Evolutionary conservation across 495 filamentous ascomycete genomes (phyloP).

Genomic region (Apiosordaria backusii): DNA sequence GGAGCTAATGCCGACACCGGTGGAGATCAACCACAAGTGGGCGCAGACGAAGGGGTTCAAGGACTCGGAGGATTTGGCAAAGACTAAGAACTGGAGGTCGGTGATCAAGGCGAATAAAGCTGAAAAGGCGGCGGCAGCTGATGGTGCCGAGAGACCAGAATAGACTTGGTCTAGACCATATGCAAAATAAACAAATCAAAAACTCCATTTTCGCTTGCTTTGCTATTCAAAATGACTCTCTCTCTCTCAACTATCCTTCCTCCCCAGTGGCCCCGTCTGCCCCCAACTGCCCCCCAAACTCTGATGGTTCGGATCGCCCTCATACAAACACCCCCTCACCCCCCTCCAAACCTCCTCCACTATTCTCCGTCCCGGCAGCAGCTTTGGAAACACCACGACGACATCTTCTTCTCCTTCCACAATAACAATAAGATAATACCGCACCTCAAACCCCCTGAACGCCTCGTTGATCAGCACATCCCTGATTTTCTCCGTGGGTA

Average conservation of each 20-base stretch:
- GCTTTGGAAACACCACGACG: constrained; percentile 86
- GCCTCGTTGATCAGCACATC: constrained; percentile 96
- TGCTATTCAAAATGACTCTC: not conserved
- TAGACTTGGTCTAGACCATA: not conserved
- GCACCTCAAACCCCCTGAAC: constrained; percentile 87
- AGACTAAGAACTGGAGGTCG: constrained; percentile 35
- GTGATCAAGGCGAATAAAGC: constrained; percentile 29
- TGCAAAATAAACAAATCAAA: not conserved
- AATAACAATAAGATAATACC: constrained; percentile 84
- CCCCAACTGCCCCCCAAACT: constrained; percentile 12
- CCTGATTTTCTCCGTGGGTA: constrained; percentile 84
- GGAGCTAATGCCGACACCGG: constrained; percentile 57
- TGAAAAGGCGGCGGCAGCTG: constrained; percentile 21
- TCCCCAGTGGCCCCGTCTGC: constrained; percentile 5
- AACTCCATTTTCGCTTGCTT: not conserved
- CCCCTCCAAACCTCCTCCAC: constrained; percentile 87
- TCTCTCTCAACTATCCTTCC: not conserved
- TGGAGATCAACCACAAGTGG: constrained; percentile 74
- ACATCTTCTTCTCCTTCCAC: constrained; percentile 87
- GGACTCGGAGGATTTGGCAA: constrained; percentile 41
- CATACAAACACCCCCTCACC: constrained; percentile 70
- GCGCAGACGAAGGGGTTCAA: constrained; percentile 63
- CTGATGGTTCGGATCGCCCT: constrained; percentile 40
- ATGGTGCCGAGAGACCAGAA: not conserved
- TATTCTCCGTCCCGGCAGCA: constrained; percentile 66